Base-by-base conservation (phyloP, 2,329 filamentous ascomycete genomes). In the Colletotrichum magnum region DNA sequence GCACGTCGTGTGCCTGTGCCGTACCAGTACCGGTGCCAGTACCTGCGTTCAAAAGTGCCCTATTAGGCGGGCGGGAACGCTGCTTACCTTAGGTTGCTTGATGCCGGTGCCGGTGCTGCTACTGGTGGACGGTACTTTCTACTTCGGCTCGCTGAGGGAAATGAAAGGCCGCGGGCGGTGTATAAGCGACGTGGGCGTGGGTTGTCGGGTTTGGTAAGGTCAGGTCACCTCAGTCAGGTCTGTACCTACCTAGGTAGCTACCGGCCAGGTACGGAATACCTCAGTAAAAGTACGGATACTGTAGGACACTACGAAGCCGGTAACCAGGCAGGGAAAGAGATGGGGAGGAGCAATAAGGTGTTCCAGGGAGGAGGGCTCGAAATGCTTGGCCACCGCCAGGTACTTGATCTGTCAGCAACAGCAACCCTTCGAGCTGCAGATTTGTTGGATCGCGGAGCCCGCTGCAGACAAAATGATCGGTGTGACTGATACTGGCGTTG, bases 331-430 rank as follows among this genome's bases (percentile, higher is more conserved):
- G 48, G 50, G 48, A 62, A 28, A 16, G 24, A 51, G 12, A 36
- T 54, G 56, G 45, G 41, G 48, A 67, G 62, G 62, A 69, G 51
- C 67, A 67, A 67, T 48, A 69, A 69, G 50, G 50, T 69, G 62
- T 67, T 67, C 67, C 62, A 58, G 57, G 62, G 56, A 66, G 66
- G 32, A 69, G 62, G 51, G 66, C 62, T 61, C 36, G 53, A 61
- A 58, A 51, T 56, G 63, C 24, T 67, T 66, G 57, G 62, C 66
- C 63, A 69, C 67, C 57, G 62, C 67, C 51, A 45, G 45, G 57
- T 26, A 21, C 50, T 47, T 48, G 56, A 69, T 67, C 36, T 69
- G 67, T 69, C 62, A 69, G 67, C 67, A 69, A 61, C 62, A 69
- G 67, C 67, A 67, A 61, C 36, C 51, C 51, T 51, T 67, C 57